Evolutionary conservation across 1,139 yeast genomes (phyloP), one percentile per base, ranked within the genome.

Genomic region (Yarrowia galli): DNA sequence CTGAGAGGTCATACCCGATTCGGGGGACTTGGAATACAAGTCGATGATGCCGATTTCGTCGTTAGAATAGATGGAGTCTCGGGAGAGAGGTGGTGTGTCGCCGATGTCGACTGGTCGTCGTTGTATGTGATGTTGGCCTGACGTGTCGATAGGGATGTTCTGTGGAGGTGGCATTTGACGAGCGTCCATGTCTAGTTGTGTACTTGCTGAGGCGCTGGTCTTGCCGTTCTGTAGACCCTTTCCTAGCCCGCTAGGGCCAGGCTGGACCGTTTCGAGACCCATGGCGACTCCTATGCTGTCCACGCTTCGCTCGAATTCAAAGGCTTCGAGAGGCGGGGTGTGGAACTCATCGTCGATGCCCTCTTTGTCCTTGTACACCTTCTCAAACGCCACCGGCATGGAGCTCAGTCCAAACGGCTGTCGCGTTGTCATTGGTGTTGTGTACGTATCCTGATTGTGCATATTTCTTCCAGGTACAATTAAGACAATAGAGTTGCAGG

Each of bases 321-420:
- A 58, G 51, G 51, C 40, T 18, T 58, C 64, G 18, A 43, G 64
- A 9, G 64, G 64, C 28, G 51, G 49, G 15, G 64, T 58, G 51
- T 42, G 51, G 51, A 58, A 58, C 42, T 58, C 64, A 20, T 58
- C 64, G 64, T 42, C 64, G 51, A 58, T 32, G 20, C 64, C 64
- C 42, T 58, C 64, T 16, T 43, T 58, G 40, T 61, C 66, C 45
- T 61, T 61, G 46, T 61, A 61, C 56, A 61, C 66, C 54, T 61
- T 61, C 38, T 35, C 66, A 36, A 61, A 61, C 54, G 66, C 66
- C 66, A 61, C 66, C 56, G 66, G 66, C 66, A 61, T 61, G 54
- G 66, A 61, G 56, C 56, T 38, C 66, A 61, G 66, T 48, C 66
- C 66, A 61, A 61, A 61, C 56, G 66, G 66, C 56, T 61, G 54